Evolutionary conservation across 2,329 filamentous ascomycete species (phyloP), one percentile per base, ranked within the genome.

Genomic region (Fusarium continuum): DNA sequence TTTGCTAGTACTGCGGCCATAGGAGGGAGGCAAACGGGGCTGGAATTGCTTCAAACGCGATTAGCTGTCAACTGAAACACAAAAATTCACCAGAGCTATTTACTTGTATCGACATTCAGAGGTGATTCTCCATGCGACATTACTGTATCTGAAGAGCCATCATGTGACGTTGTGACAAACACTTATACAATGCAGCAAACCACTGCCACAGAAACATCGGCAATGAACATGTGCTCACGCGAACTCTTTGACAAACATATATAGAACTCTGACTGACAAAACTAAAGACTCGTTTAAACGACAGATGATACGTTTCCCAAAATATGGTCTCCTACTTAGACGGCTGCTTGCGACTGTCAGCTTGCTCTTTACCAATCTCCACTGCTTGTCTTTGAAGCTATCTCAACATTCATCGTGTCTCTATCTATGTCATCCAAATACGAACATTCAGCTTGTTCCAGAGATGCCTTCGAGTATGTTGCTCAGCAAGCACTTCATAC

Each of bases 91-190:
- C n/a, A n/a, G 20, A n/a, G 1, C 13, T 4, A 2, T 36, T 14
- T 13, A 20, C 17, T 29, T 14, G 3, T 4, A 11, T 19, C 8
- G 14, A 2, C 6, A 3, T 20, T 13, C 25, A 16, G 6, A 11
- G 17, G 11, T 26, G 16, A 13, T 22, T 25, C 5, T 13, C 14
- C 14, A 13, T 11, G 9, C 4, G 3, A 38, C 14, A 28, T 8
- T 17, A 17, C 10, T n/a, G 9, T 16, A 17, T 34, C 25, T 59
- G 20, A 34, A 25, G n/a, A 22, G 19, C 11, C 13, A 29, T 38
- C 40, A 36, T 25, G 23, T 39, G 31, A 34, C 16, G 6, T n/a
- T 17, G 53, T 61, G 48, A 55, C 55, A 61, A 61, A 39, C 36
- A n/a, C 22, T 29, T 19, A n/a, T 3, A 28, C 13, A 23, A 31